A percentile compares a stretch with the other conserved stretches of the same genome.
These are phyloP conservation scores for Beta corolliflora DNA, from an alignment of 179 eudicot species.

Conservation along the genomic window DNA sequence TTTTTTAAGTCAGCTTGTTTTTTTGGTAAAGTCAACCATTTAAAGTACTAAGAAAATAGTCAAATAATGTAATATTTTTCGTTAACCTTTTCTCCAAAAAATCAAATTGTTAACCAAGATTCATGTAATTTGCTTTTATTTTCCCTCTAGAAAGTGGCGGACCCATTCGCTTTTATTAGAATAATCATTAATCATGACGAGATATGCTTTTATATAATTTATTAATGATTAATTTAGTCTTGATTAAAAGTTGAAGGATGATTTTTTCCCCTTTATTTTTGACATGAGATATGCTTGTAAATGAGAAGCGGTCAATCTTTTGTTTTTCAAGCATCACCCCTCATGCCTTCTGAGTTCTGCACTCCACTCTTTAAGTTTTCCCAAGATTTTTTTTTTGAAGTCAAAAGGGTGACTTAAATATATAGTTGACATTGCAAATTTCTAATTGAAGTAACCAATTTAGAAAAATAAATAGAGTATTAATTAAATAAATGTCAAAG, in stretches of 20 bases:
- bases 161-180: not conserved
- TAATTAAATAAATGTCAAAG: not conserved
- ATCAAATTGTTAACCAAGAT: too few relatives aligned
- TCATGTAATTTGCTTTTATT: not conserved
- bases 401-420: not conserved
- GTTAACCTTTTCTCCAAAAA: too few relatives aligned
- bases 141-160: not conserved
- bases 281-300: not conserved
- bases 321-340: not conserved
- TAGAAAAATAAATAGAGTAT: not conserved
- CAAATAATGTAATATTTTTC: too few relatives aligned
- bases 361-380: not conserved
- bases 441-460: not conserved
- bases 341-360: not conserved
- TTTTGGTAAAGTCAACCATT: too few relatives aligned
- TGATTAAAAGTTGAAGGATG: too few relatives aligned
- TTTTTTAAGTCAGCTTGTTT: too few relatives aligned
- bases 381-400: not conserved
- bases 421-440: not conserved
- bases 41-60: too few relatives aligned
- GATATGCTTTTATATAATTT: not conserved
- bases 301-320: not conserved
- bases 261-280: too few relatives aligned
- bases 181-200: not conserved
- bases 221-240: too few relatives aligned